Conservation (phyloP, 1,284 basidiomycete genomes). For the Omphalotus olearius region DNA sequence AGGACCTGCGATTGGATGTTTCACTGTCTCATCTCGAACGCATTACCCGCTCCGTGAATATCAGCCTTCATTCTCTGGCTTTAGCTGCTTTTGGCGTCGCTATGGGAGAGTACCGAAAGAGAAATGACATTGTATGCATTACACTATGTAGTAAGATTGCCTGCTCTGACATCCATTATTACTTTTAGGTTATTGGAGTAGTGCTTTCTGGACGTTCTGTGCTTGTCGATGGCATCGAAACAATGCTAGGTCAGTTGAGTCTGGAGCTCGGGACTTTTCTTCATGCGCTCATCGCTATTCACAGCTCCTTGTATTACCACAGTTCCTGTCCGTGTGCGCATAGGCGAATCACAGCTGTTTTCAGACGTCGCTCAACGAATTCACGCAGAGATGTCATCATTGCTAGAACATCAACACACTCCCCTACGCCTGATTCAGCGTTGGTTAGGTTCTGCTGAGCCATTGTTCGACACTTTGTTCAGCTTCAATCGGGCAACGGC, state of each 20-base stretch:
- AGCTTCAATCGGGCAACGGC: constrained; percentile 3
- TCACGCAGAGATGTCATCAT: constrained; percentile 4
- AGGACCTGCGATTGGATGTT: not conserved
- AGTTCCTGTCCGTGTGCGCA: constrained; percentile 10
- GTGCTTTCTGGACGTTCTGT: constrained; percentile 18
- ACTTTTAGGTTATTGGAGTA: constrained; percentile 14
- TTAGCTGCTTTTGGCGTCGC: constrained; percentile 10
- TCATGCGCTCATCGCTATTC: not conserved
- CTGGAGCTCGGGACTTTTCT: not conserved
- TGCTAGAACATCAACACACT: constrained; percentile 11
- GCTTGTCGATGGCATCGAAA: constrained; percentile 12
- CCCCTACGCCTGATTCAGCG: constrained; percentile 8
- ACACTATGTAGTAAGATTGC: not conserved
- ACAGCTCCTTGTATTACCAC: constrained; percentile 12
- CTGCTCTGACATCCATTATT: not conserved
- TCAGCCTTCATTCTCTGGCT: constrained; percentile 8
- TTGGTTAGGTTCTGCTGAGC: constrained; percentile 10
- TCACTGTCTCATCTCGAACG: constrained; percentile 9
- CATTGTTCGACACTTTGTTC: constrained; percentile 12
- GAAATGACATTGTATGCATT: constrained; percentile 5
- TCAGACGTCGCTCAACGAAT: constrained; percentile 5
- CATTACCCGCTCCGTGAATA: constrained; percentile 6
- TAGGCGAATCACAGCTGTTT: constrained; percentile 1
- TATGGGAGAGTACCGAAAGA: constrained; percentile 4
- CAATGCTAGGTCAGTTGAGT: constrained; percentile 10